Evolutionary conservation across 768 basidiomycete species (phyloP), one percentile per base, ranked within the genome.

Genomic region (Cystofilobasidium macerans): DNA sequence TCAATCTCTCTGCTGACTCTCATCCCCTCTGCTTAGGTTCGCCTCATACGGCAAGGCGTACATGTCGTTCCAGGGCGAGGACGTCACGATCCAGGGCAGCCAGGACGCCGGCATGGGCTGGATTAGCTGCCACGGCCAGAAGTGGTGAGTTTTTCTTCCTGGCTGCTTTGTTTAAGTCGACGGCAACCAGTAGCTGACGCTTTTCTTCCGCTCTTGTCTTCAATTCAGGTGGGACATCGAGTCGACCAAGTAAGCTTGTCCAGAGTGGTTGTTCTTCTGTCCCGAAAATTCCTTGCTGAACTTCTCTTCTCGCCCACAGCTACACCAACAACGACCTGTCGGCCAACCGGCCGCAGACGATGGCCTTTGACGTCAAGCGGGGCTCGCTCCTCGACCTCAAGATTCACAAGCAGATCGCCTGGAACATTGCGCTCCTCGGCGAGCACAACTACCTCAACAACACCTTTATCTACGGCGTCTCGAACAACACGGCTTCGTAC

Each of bases 351-450:
- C 58, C 58, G 33, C 58, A 60, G 24, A 38, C 36, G n/a, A 11
- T 40, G 26, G 43, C 36, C 5, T 42, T 60, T 40, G 36, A 60
- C 58, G 38, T 60, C 7, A 24, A 40, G 58, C 26, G 58, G 5
- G 33, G 38, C 24, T 38, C 58, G 22, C 58, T 60, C 2, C 43
- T 60, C 26, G 58, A 60, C 43, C 38, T 60, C 38, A 60, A 60
- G 38, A 60, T 60, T 18, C 24, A 59, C 35, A 59, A 59, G 36
- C 6, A 59, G 9, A 60, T 60, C 12, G 58, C 58, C 3, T 60
- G 58, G 58, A 43, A 43, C 24, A 14, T 40, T 7, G 43, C 38
- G 11, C n/a, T 60, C 2, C 40, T 60, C 1, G 58, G 58, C 22
- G 16, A 14, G 9, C 30, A 54, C 51, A 54, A 28, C 26, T 54